Base-by-base conservation (phyloP, 257 asterid genomes). In the Fraxinus pennsylvanica region DNA sequence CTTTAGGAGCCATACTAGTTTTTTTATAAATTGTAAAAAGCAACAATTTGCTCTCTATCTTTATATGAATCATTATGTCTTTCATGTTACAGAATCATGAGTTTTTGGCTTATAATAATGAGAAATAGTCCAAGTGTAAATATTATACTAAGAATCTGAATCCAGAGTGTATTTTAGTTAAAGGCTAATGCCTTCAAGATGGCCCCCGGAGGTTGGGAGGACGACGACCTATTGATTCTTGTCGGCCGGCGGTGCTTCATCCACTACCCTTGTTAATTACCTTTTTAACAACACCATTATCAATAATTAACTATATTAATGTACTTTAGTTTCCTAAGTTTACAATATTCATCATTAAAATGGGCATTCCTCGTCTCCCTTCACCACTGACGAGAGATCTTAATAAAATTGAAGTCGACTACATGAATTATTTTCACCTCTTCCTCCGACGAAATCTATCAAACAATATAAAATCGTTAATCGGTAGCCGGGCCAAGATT, bases 11-110 rank as follows among this genome's bases (percentile, higher is more conserved):
- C 89, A 88, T 76, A 79, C 41, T 74, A 74, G 57, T 54, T 63
- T 81, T 81, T 73, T 39, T 79, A 72, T 39, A 81, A 72, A 84
- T 81, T 80, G 78, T 75, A 72, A 84, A 88, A 73, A 73, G 84
- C 78, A 78, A 52, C 67, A 79, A 80, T 82, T 81, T 82, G 84
- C 85, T 52, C 82, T 82, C 79, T 47, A 86, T 71, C 88, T 86
- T 88, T 81, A 74, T 78, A 65, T 86, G 81, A 89, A 88, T 86
- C 89, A 92, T 88, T 85, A 76, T 87, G 89, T 87, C 83, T 84
- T 90, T 84, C 96, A 90, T 85, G 95, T 92, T 89, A 92, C 94
- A 81, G 89, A 90, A 92, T 91, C 87, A 91, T 91, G 87, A 87
- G 80, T 74, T 81, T 72, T 84, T 85, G 76, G 81, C 33, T 80